Evolutionary conservation across 139 green algal species (phyloP).

Genomic region (Penium margaritaceum): DNA sequence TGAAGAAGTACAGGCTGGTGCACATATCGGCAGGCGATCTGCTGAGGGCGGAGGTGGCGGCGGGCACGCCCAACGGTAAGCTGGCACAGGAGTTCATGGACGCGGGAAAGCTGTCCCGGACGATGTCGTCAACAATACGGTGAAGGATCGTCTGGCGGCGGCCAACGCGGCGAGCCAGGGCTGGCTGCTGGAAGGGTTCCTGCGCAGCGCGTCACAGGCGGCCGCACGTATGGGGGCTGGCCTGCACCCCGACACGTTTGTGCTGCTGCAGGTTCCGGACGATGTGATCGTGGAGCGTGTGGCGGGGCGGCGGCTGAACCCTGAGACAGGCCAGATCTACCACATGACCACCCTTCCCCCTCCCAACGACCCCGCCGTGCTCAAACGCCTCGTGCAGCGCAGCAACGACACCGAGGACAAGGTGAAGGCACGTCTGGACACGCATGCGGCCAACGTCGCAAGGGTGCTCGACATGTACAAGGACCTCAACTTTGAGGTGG

Average conservation of each 20-base stretch:
- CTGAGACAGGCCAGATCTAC: slow-evolving; percentile 88
- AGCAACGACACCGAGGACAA: slow-evolving; percentile 93
- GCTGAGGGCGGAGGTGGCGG: slow-evolving; percentile 85
- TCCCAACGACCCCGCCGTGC: slow-evolving; percentile 50
- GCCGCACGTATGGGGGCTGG: slow-evolving; percentile 81
- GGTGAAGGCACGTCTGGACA: too few species aligned
- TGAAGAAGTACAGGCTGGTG: slow-evolving; percentile 71
- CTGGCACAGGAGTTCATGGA: slow-evolving; percentile 90
- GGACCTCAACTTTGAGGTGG: too few species aligned
- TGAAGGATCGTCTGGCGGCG: slow-evolving; percentile 63
- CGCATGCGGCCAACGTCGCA: too few species aligned
- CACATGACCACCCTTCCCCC: slow-evolving; percentile 81
- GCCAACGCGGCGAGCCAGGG: slow-evolving; percentile 50
- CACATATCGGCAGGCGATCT: slow-evolving; percentile 95
- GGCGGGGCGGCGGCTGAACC: slow-evolving; percentile 81
- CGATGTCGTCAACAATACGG: slow-evolving; percentile 73
- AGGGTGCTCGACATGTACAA: too few species aligned
- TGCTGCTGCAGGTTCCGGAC: slow-evolving; percentile 91
- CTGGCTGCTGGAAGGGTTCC: slow-evolving; percentile 97
- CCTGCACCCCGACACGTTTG: slow-evolving; percentile 88
- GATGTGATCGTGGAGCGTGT: slow-evolving; percentile 88
- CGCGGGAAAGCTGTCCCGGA: slow-evolving; percentile 85
- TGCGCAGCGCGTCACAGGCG: slow-evolving; percentile 78
- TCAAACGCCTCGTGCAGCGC: slow-evolving; percentile 54
- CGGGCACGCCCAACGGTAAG: slow-evolving; percentile 66